A percentile compares a stretch with the other conserved stretches of the same genome.
Evolutionary conservation across 768 basidiomycete species (phyloP).

Genomic region (Lanmaoa rubissima): DNA sequence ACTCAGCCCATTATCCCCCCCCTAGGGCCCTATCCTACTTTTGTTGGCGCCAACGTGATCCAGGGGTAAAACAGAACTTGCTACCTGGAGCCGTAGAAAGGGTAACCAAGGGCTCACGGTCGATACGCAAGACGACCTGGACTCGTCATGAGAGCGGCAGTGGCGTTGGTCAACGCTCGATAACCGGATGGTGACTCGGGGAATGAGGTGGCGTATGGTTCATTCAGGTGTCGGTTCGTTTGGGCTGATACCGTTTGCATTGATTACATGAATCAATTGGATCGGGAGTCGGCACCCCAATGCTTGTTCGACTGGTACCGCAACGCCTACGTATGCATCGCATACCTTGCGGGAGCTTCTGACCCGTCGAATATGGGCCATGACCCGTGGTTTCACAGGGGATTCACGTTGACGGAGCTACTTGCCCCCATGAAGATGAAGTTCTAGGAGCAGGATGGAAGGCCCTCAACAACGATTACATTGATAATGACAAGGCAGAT

Average conservation of each 20-base stretch:
- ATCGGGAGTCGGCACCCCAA: neutral
- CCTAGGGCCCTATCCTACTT: too few relatives aligned
- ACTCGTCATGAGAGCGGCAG: neutral
- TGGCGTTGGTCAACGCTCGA: conserved; percentile 3
- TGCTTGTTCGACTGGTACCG: conserved; percentile 19
- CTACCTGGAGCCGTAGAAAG: conserved; percentile 11
- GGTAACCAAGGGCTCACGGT: conserved; percentile 14
- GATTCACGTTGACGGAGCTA: conserved; percentile 16
- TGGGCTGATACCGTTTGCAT: conserved; percentile 21
- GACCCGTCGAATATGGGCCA: conserved; percentile 5
- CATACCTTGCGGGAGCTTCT: conserved; percentile 7
- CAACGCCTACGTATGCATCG: conserved; percentile 22
- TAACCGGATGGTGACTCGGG: conserved; percentile 23
- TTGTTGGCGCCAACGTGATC: too few relatives aligned
- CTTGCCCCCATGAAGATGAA: conserved; percentile 21
- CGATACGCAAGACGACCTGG: conserved; percentile 2
- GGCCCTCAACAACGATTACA: conserved; percentile 12
- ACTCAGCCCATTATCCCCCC: too few relatives aligned
- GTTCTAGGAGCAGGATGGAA: conserved; percentile 22
- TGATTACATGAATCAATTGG: neutral
- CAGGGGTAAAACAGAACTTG: too few relatives aligned
- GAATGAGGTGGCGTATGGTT: conserved; percentile 13
- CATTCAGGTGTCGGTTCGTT: conserved; percentile 20
- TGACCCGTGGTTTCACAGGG: conserved; percentile 17
- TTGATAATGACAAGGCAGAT: conserved; percentile 27